A percentile compares a stretch with the other conserved stretches of the same genome.
These are phyloP conservation scores for Senna siamea DNA, from an alignment of 306 rosid genomes.

Conservation along the genomic window DNA sequence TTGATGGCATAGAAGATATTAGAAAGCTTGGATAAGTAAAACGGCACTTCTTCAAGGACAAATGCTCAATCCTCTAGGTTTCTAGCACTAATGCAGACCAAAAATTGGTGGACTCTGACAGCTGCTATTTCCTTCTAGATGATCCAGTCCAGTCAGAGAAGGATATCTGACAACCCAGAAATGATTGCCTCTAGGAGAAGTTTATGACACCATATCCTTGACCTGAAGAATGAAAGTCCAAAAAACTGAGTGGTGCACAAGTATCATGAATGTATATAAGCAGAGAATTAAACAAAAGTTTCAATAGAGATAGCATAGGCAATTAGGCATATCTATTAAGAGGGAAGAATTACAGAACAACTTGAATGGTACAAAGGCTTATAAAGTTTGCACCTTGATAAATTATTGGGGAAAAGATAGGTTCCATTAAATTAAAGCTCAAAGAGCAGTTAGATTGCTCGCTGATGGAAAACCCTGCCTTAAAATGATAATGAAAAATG, in stretches of 20 bases:
- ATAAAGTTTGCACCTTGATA: constrained; percentile 15
- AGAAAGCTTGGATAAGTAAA: constrained; percentile 21
- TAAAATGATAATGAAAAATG: constrained; percentile 11
- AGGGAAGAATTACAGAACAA: constrained; percentile 19
- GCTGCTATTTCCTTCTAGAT: constrained; percentile 29
- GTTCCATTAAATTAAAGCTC: background rate
- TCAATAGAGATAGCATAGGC: background rate
- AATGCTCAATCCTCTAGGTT: constrained; percentile 22
- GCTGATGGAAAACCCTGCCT: constrained; percentile 24
- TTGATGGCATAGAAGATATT: constrained; percentile 2
- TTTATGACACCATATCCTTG: constrained; percentile 27
- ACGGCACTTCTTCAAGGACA: background rate
- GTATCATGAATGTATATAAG: constrained; percentile 31
- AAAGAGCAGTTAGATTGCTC: constrained; percentile 14
- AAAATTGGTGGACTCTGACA: constrained; percentile 10
- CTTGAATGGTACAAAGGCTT: constrained; percentile 7
- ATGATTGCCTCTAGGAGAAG: constrained; percentile 27
- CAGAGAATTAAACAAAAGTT: background rate
- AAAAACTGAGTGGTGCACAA: constrained; percentile 38
- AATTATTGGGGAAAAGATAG: constrained; percentile 8
- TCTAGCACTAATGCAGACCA: constrained; percentile 24
- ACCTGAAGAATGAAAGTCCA: constrained; percentile 47
- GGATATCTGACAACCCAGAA: constrained; percentile 2
- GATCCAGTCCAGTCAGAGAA: constrained; percentile 24
- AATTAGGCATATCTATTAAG: constrained; percentile 2